phyloP scores from a whole-genome alignment of 805 yeast genomes.

The Pichia exigua region DNA sequence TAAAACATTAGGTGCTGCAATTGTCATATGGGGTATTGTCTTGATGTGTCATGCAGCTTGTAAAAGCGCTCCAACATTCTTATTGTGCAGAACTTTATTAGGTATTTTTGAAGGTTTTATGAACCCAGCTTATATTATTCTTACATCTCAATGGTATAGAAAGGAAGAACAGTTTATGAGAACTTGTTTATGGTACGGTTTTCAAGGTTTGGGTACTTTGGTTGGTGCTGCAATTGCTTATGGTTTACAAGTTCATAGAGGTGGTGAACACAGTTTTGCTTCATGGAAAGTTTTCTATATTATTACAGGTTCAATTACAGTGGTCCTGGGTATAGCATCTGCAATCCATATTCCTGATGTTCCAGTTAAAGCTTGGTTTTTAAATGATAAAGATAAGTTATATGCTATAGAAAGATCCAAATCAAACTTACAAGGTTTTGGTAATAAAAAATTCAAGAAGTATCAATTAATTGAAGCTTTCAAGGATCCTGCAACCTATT shows the following conservation, averaged over 20 bases:
- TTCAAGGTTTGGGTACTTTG: slow-evolving; percentile 18
- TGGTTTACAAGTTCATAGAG: slow-evolving; percentile 25
- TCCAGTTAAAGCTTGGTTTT: slow-evolving; percentile 39
- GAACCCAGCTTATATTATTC: slow-evolving; percentile 27
- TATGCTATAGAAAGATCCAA: slow-evolving; percentile 24
- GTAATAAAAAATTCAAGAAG: slow-evolving; percentile 32
- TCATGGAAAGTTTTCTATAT: slow-evolving; percentile 38
- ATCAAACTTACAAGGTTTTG: slow-evolving; percentile 34
- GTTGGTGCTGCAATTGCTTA: slow-evolving; percentile 49
- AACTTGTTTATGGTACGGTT: slow-evolving; percentile 18
- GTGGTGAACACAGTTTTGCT: slow-evolving; percentile 3
- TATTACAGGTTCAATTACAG: slow-evolving; percentile 11
- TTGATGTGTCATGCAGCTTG: slow-evolving; percentile 41
- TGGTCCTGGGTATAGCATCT: slow-evolving; percentile 4
- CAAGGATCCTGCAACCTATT: slow-evolving; percentile 13
- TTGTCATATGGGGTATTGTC: slow-evolving; percentile 38
- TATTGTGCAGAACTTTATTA: slow-evolving; percentile 37
- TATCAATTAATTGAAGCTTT: slow-evolving; percentile 38
- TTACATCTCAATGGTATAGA: slow-evolving; percentile 11
- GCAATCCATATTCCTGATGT: slow-evolving; percentile 31
- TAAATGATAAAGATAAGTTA: slow-evolving; percentile 32
- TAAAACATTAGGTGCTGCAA: slow-evolving; percentile 29
- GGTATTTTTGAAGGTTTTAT: slow-evolving; percentile 32
- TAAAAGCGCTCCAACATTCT: slow-evolving; percentile 35
- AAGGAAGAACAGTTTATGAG: slow-evolving; percentile 23